Percentiles rank a stretch among this genome's conserved stretches.
Conservation (phyloP, 1,284 basidiomycete genomes). For the Ceratobasidium sp. region DNA sequence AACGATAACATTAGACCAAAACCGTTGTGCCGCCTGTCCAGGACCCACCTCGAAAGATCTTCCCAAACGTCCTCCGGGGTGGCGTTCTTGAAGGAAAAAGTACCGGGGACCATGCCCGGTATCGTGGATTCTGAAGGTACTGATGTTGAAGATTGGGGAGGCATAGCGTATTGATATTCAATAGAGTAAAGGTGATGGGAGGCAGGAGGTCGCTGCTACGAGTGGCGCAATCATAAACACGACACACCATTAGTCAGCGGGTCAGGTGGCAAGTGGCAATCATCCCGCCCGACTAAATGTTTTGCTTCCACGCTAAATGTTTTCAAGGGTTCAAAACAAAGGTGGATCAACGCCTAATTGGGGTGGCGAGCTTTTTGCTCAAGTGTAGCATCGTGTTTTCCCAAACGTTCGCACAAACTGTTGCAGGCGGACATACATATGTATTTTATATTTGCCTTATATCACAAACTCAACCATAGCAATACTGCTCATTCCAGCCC, state of each 20-base stretch:
- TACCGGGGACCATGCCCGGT: slow-evolving; percentile 25
- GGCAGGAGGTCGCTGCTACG: slow-evolving; percentile 7
- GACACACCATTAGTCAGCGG: slow-evolving; percentile 33
- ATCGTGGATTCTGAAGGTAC: slow-evolving; percentile 11
- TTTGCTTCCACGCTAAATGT: not conserved
- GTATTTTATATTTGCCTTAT: too few relatives aligned
- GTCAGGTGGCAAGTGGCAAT: slow-evolving; percentile 31
- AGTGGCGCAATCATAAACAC: slow-evolving; percentile 26
- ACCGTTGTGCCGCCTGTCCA: slow-evolving; percentile 6
- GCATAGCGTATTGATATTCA: slow-evolving; percentile 20
- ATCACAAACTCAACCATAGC: not conserved
- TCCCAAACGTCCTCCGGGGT: slow-evolving; percentile 68
- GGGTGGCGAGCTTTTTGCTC: too few relatives aligned
- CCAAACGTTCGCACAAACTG: too few relatives aligned
- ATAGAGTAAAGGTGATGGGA: slow-evolving; percentile 11
- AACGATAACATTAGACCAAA: slow-evolving; percentile 36
- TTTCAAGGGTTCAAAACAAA: not conserved
- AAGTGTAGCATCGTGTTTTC: too few relatives aligned
- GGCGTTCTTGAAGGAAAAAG: slow-evolving; percentile 47
- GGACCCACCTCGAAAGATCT: slow-evolving; percentile 80
- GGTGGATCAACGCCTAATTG: too few relatives aligned
- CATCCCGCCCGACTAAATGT: too few relatives aligned
- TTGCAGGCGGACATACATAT: too few relatives aligned
- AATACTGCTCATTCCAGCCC: not conserved
- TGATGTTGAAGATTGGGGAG: slow-evolving; percentile 21